Evolutionary conservation across 768 basidiomycete species (phyloP).

Genomic region (Cystofilobasidium ferigula): DNA sequence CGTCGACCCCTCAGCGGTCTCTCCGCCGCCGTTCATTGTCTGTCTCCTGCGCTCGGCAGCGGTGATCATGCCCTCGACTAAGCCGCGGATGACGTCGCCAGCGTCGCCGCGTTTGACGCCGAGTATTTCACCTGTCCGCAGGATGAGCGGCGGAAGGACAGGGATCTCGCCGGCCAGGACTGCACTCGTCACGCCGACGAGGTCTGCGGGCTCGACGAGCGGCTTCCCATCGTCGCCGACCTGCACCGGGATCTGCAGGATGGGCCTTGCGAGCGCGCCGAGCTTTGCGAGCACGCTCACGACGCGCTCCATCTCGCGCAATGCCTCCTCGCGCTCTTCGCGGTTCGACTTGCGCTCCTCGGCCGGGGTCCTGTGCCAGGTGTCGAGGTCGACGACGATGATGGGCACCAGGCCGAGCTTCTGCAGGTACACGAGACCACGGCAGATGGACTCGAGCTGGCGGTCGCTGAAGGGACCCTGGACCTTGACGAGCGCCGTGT

Average conservation of each 20-base stretch:
- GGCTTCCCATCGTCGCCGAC: conserved; percentile 1
- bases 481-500: conserved; percentile 89
- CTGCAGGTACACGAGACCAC: conserved; percentile 87
- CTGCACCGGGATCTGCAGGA: conserved; percentile 54
- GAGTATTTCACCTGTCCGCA: conserved; percentile 56
- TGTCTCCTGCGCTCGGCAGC: conserved; percentile 41
- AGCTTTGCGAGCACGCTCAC: conserved; percentile 70
- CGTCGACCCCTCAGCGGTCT: too few species aligned
- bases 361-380: conserved; percentile 39
- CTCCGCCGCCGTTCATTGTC: too few species aligned
- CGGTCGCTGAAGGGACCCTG: conserved; percentile 90
- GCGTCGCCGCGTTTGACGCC: conserved; percentile 69
- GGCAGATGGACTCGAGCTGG: conserved; percentile 84
- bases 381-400: conserved; percentile 85
- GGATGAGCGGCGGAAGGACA: conserved; percentile 81
- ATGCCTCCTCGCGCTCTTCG: conserved; percentile 50
- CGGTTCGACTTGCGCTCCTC: conserved; percentile 46
- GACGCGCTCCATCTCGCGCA: conserved; percentile 75
- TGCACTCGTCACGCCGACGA: conserved; percentile 40
- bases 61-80: conserved; percentile 71
- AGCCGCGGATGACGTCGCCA: conserved; percentile 76
- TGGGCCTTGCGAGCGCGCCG: conserved; percentile 74
- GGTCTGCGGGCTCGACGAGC: not conserved
- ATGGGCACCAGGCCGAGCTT: conserved; percentile 92
- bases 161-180: conserved; percentile 91